Base-by-base conservation (phyloP, 306 rosid species). In the Dryas drummondii region DNA sequence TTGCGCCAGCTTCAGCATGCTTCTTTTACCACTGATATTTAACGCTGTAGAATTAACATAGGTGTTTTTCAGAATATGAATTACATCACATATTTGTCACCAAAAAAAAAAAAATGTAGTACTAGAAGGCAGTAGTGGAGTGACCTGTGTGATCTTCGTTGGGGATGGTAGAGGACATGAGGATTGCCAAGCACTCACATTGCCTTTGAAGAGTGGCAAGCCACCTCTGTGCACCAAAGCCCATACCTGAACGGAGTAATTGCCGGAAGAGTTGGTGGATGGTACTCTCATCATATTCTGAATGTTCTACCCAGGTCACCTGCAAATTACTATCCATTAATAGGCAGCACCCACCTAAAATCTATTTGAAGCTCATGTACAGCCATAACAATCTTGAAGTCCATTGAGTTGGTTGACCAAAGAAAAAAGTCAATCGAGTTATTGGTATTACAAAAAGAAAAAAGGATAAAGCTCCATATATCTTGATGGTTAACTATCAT, bases 261-360 rank as follows among this genome's bases (percentile, higher is more conserved):
- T 83, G 85, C 10, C 81, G 91, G 78, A 73, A 94, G 40, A 84
- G 86, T 57, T 84, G 93, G 81, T 91, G 96, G 64, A 90, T 52
- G 1, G n/a, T 45, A 60, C 79, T 91, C 67, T 87, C 98, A 76
- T 91, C 91, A 66, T 88, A 91, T 46, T 91, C 96, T 7, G 85
- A 71, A 72, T 94, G 98, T 41, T 94, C 98, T n/a, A 94, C 77
- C 97, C 97, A 94, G 6, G 87, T 92, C 66, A 94, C 86, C 98
- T 94, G 78, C 76, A 87, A 78, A 17, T 67, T 40, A 68, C 37
- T 27, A 72, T 32, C 60, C 74, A 74, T 65, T 74, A 61, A 47
- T 14, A 66, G 47, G 44, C 32, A 14, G 67, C 41, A 13, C 6
- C 14, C 37, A 65, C 10, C 6, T 9, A 41, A 9, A 16, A 42